Percentiles rank a stretch among this genome's conserved stretches.
Evolutionary conservation across 495 filamentous ascomycete species (phyloP).

Genomic region (Copromyces sp.): DNA sequence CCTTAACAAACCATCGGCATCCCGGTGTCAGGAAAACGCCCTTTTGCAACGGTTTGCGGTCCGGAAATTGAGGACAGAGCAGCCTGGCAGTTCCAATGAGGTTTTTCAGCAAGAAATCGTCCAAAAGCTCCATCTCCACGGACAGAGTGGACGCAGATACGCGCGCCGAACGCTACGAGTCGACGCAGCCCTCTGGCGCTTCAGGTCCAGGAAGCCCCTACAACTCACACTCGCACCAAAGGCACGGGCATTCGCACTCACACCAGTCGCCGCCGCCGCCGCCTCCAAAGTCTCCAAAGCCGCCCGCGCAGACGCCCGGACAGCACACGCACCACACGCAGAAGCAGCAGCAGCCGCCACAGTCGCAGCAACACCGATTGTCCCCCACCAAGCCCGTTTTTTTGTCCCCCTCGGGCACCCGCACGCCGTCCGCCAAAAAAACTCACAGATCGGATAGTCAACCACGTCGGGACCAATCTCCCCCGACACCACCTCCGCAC

Average conservation of each 20-base stretch:
- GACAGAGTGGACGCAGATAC: slow-evolving; percentile 36
- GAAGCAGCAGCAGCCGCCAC: slow-evolving; percentile 1
- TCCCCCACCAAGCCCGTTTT: background rate
- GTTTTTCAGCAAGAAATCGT: slow-evolving; percentile 44
- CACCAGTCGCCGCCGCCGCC: slow-evolving; percentile 13
- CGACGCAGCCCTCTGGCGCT: slow-evolving; percentile 11
- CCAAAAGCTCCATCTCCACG: slow-evolving; percentile 37
- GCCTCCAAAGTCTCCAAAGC: slow-evolving; percentile 22
- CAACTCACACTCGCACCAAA: slow-evolving; percentile 2
- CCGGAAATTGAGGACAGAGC: background rate
- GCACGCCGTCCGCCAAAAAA: background rate
- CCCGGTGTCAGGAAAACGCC: background rate
- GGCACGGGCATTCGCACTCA: slow-evolving; percentile 12
- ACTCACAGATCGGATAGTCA: background rate
- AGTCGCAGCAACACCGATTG: slow-evolving; percentile 13
- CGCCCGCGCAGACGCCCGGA: background rate
- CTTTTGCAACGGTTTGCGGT: background rate
- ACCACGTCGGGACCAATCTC: background rate
- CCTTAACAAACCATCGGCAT: background rate
- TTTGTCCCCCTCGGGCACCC: background rate
- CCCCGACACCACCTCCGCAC: background rate
- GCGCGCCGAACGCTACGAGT: slow-evolving; percentile 18
- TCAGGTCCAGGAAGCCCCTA: slow-evolving; percentile 13
- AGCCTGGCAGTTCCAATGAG: slow-evolving; percentile 34
- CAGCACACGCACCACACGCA: slow-evolving; percentile 11